These are phyloP conservation scores for Lumnitzera littorea DNA, from an alignment of 345 rosid genomes.

Conservation along the genomic window DNA sequence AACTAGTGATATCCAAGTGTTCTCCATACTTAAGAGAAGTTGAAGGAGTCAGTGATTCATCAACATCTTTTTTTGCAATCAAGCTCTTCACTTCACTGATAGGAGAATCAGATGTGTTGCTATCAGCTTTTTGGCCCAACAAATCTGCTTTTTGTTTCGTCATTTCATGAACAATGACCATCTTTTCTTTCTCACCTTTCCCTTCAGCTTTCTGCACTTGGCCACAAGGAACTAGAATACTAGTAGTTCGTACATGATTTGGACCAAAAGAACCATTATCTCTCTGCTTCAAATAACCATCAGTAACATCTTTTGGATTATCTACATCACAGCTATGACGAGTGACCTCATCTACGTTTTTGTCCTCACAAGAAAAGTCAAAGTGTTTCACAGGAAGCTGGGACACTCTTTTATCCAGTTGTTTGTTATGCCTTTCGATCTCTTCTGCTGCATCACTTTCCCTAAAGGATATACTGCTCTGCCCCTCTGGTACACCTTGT, in stretches of 20 bases:
- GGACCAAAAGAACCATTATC: conserved; percentile 15
- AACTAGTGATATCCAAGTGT: conserved; percentile 42
- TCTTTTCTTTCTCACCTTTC: conserved; percentile 22
- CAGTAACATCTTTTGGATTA: conserved; percentile 12
- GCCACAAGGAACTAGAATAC: conserved; percentile 8
- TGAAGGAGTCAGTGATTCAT: conserved; percentile 66
- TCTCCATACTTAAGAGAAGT: conserved; percentile 44
- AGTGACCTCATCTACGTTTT: conserved; percentile 28
- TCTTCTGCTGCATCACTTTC: conserved; percentile 27
- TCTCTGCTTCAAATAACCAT: conserved; percentile 25
- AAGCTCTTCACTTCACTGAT: conserved; percentile 25
- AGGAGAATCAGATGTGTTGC: conserved; percentile 23
- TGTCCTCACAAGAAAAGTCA: conserved; percentile 64
- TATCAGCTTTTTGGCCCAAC: conserved; percentile 23
- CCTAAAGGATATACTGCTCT: conserved; percentile 27
- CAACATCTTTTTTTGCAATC: conserved; percentile 22
- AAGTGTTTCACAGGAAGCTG: conserved; percentile 82
- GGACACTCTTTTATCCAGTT: conserved; percentile 34
- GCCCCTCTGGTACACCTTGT: conserved; percentile 33
- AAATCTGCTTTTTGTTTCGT: conserved; percentile 19
- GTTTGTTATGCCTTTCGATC: conserved; percentile 28
- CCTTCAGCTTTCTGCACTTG: conserved; percentile 21
- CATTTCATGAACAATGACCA: conserved; percentile 12
- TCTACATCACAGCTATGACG: conserved; percentile 15
- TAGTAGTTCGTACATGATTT: conserved; percentile 8